Percentiles rank a stretch among this genome's conserved stretches.
phyloP scores from a whole-genome alignment of 805 yeast genomes.

The Sungouiella thailandica region DNA sequence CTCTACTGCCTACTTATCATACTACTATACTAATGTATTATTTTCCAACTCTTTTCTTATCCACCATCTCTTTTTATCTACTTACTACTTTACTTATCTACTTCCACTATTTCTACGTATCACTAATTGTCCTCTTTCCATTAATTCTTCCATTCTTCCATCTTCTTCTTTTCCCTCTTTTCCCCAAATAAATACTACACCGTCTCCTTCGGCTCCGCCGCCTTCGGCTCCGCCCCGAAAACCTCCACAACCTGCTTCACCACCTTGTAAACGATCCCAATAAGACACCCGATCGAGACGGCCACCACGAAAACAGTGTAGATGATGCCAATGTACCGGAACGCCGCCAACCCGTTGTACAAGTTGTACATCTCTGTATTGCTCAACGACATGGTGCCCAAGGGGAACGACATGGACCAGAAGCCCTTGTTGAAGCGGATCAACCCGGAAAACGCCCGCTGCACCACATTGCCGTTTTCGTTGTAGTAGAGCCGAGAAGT shows the following conservation, averaged over 20 bases:
- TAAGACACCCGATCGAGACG: conserved; percentile 32
- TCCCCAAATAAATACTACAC: conserved; percentile 1
- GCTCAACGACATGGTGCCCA: conserved; percentile 68
- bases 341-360: conserved; percentile 42
- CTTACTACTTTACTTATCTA: too few relatives aligned
- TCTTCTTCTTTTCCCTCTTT: too few relatives aligned
- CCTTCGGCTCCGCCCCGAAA: too few relatives aligned
- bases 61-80: too few relatives aligned
- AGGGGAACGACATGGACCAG: conserved; percentile 90
- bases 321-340: conserved; percentile 57
- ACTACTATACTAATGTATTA: too few relatives aligned
- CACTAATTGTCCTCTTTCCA: too few relatives aligned
- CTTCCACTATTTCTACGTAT: too few relatives aligned
- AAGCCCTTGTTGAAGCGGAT: conserved; percentile 19
- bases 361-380: conserved; percentile 42
- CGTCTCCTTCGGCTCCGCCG: conserved; percentile 6
- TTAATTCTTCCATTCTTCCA: too few relatives aligned
- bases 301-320: conserved; percentile 51
- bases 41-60: too few relatives aligned
- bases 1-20: too few relatives aligned
- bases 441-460: conserved; percentile 13
- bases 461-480: conserved; percentile 4
- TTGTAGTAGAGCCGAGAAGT: conserved; percentile 14
- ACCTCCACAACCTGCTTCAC: conserved; percentile 10
- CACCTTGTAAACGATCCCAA: conserved; percentile 22